phyloP scores from a whole-genome alignment of 805 yeast species.

The Kazachstania viticola region DNA sequence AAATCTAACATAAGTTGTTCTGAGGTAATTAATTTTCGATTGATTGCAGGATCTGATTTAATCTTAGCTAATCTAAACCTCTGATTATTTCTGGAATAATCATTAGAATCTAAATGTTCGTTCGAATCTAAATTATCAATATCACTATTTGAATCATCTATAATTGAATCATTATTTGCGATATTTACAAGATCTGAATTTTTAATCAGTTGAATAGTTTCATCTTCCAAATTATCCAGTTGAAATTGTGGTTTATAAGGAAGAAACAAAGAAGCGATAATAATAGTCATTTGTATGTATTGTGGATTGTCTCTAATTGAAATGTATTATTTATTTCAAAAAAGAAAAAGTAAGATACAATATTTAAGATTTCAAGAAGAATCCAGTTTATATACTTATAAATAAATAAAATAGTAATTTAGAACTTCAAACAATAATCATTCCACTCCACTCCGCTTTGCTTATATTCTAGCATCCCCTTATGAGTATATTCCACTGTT shows the following conservation, averaged over 20 bases:
- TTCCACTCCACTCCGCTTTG: no score
- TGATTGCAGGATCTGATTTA: conserved; percentile 5
- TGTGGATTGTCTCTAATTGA: no score
- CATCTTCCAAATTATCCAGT: conserved; percentile 13
- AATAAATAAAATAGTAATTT: no score
- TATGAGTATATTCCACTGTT: no score
- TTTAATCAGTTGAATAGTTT: conserved; percentile 8
- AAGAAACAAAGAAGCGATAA: conserved; percentile 59
- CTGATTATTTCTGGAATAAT: background rate
- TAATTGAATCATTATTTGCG: conserved; percentile 3
- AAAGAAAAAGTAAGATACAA: background rate
- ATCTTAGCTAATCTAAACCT: conserved; percentile 3
- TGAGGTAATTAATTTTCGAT: conserved; percentile 13
- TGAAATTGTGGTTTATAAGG: conserved; percentile 59
- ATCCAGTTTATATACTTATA: no score
- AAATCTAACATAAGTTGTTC: conserved; percentile 24
- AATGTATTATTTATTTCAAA: no score
- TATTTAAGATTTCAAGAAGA: no score
- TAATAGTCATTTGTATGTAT: conserved; percentile 51
- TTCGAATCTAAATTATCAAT: no score
- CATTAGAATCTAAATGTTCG: no score
- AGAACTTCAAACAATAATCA: no score
- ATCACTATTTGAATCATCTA: no score
- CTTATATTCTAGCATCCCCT: no score
- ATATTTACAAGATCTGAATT: conserved; percentile 3